Percentiles rank a stretch among this genome's conserved stretches.
These are phyloP conservation scores for Sporothrix globosa DNA, from an alignment of 2,329 filamentous ascomycete genomes.

Conservation along the genomic window DNA sequence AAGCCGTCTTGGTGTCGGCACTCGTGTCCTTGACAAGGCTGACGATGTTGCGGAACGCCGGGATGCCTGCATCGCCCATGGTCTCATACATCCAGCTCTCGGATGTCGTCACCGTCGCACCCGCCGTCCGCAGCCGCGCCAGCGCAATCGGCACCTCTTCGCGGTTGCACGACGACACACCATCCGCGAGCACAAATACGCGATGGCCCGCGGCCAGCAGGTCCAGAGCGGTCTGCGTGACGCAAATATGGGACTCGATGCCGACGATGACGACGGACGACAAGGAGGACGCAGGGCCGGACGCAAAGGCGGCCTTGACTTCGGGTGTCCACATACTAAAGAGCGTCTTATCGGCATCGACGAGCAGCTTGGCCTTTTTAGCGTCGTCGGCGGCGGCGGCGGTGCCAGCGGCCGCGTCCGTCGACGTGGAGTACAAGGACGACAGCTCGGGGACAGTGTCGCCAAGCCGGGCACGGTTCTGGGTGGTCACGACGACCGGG, in stretches of 20 bases:
- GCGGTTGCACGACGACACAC: constrained; percentile 82
- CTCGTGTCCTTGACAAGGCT: constrained; percentile 77
- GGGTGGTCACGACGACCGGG: constrained; percentile 84
- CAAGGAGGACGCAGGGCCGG: constrained; percentile 34
- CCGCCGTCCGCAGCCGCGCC: constrained; percentile 72
- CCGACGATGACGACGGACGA: constrained; percentile 73
- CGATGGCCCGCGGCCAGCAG: constrained; percentile 72
- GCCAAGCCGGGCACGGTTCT: constrained; percentile 77
- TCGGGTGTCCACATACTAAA: constrained; percentile 86
- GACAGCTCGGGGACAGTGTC: constrained; percentile 74
- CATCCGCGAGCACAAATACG: constrained; percentile 88
- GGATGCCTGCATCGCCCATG: constrained; percentile 76
- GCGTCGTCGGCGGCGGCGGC: constrained; percentile 33
- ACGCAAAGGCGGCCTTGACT: constrained; percentile 50
- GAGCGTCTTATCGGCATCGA: constrained; percentile 77
- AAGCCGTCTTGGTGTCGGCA: constrained; percentile 67
- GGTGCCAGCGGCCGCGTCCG: constrained; percentile 48
- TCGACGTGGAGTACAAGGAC: constrained; percentile 52
- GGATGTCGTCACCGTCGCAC: constrained; percentile 79
- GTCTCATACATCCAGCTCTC: constrained; percentile 90
- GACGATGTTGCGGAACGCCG: constrained; percentile 73
- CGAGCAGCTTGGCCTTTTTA: constrained; percentile 29
- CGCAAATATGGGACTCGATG: constrained; percentile 92
- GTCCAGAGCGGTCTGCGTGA: constrained; percentile 89
- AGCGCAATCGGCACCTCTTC: constrained; percentile 82